phyloP scores from a whole-genome alignment of 1,139 yeast genomes.

The Sugiyamaella paludigena region DNA sequence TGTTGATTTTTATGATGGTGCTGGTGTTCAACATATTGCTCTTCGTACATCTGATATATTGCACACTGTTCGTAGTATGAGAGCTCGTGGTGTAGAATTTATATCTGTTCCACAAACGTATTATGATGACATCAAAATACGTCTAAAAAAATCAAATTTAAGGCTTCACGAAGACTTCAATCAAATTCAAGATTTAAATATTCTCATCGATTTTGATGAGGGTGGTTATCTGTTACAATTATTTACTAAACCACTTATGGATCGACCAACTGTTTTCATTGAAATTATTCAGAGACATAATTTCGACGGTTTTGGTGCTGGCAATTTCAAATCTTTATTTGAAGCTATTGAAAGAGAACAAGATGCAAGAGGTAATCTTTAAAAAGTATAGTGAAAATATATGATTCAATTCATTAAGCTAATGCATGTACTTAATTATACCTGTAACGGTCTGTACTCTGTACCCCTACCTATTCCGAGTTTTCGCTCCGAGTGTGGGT shows the following conservation, averaged over 20 bases:
- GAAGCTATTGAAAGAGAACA: conserved; percentile 69
- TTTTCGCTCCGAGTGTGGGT: too few species aligned
- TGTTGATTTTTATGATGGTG: conserved; percentile 68
- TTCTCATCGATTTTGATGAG: conserved; percentile 73
- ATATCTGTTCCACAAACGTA: conserved; percentile 56
- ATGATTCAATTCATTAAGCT: background rate
- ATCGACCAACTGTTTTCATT: conserved; percentile 76
- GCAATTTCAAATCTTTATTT: conserved; percentile 76
- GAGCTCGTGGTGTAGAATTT: conserved; percentile 64
- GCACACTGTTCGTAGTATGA: conserved; percentile 52
- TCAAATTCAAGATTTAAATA: conserved; percentile 47
- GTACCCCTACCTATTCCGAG: too few species aligned
- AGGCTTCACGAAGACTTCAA: conserved; percentile 51
- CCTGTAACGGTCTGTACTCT: background rate
- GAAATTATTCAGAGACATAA: conserved; percentile 78
- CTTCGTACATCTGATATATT: conserved; percentile 60
- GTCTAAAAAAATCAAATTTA: conserved; percentile 44
- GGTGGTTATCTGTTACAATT: conserved; percentile 70
- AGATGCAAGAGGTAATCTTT: conserved; percentile 38
- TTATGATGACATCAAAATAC: conserved; percentile 48
- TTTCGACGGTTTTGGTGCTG: conserved; percentile 85
- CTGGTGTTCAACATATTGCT: conserved; percentile 84
- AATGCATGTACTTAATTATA: too few species aligned
- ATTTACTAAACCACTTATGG: conserved; percentile 72
- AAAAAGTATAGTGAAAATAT: conserved; percentile 1